These are phyloP conservation scores for Fusarium nodosum DNA, from an alignment of 2,329 filamentous ascomycete species.

Conservation along the genomic window DNA sequence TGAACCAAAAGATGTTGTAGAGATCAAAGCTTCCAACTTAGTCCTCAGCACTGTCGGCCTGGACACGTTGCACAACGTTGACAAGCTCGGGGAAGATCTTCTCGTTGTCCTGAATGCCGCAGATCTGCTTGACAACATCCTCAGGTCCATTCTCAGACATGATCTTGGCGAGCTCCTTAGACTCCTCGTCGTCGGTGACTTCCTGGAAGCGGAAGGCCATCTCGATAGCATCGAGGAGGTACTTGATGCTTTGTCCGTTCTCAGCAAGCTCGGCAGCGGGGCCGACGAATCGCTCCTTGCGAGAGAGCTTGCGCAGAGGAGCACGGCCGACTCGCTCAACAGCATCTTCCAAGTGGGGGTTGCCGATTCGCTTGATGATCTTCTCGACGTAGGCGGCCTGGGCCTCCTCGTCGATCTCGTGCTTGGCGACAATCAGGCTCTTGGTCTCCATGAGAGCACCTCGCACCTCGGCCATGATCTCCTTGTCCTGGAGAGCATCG, in stretches of 20 bases:
- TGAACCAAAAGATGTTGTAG: not conserved
- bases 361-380: slow-evolving; percentile 93
- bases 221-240: slow-evolving; percentile 85
- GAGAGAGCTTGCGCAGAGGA: slow-evolving; percentile 91
- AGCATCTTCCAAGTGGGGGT: slow-evolving; percentile 91
- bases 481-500: slow-evolving; percentile 84
- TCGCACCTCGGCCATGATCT: slow-evolving; percentile 84
- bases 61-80: slow-evolving; percentile 85
- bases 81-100: slow-evolving; percentile 83
- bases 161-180: slow-evolving; percentile 84
- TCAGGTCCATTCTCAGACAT: slow-evolving; percentile 80
- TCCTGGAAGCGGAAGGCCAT: slow-evolving; percentile 97
- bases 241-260: slow-evolving; percentile 77
- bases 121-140: slow-evolving; percentile 83
- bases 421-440: slow-evolving; percentile 86
- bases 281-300: slow-evolving; percentile 96
- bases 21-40: slow-evolving; percentile 51
- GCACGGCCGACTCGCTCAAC: slow-evolving; percentile 96
- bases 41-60: slow-evolving; percentile 69
- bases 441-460: slow-evolving; percentile 88
- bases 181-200: slow-evolving; percentile 92
- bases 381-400: slow-evolving; percentile 91
- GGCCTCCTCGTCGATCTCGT: slow-evolving; percentile 79
- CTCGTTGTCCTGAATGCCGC: slow-evolving; percentile 81
- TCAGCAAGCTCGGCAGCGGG: slow-evolving; percentile 92